Evolutionary conservation across 345 rosid species (phyloP).

Genomic region (Salix exigua): DNA sequence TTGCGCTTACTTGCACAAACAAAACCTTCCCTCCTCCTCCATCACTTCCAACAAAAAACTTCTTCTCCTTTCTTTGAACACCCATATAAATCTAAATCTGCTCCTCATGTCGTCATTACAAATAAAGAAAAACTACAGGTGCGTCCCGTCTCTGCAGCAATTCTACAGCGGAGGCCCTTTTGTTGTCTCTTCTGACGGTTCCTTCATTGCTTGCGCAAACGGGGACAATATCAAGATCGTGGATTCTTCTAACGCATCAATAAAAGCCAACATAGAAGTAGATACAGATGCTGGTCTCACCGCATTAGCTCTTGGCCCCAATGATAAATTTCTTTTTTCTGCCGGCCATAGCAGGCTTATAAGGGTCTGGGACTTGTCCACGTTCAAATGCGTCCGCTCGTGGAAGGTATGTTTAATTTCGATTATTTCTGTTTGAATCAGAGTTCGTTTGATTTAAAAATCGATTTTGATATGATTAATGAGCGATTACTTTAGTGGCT

Average conservation of each 20-base stretch:
- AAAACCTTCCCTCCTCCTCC: too few relatives aligned
- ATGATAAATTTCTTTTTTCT: constrained; percentile 75
- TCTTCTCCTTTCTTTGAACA: not conserved
- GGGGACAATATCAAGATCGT: constrained; percentile 78
- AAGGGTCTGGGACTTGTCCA: constrained; percentile 83
- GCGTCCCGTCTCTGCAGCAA: constrained; percentile 67
- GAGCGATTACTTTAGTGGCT: not conserved
- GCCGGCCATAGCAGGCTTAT: constrained; percentile 91
- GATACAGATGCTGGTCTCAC: constrained; percentile 58
- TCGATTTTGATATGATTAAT: not conserved
- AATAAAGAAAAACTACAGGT: constrained; percentile 62
- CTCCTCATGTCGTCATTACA: constrained; percentile 43
- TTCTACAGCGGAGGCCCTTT: constrained; percentile 92
- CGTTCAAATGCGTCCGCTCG: constrained; percentile 69
- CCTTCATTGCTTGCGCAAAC: constrained; percentile 73
- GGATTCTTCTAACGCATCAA: constrained; percentile 48
- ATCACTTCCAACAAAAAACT: not conserved
- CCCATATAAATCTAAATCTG: not conserved
- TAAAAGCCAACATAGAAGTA: constrained; percentile 62
- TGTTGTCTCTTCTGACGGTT: constrained; percentile 68
- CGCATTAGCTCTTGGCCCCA: constrained; percentile 75
- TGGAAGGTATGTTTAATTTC: constrained; percentile 61
- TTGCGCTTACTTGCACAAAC: too few relatives aligned
- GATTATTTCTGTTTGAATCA: too few relatives aligned
- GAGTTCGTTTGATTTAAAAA: not conserved